phyloP scores from a whole-genome alignment of 2,329 filamentous ascomycete species.

The Xylariaceae sp. region DNA sequence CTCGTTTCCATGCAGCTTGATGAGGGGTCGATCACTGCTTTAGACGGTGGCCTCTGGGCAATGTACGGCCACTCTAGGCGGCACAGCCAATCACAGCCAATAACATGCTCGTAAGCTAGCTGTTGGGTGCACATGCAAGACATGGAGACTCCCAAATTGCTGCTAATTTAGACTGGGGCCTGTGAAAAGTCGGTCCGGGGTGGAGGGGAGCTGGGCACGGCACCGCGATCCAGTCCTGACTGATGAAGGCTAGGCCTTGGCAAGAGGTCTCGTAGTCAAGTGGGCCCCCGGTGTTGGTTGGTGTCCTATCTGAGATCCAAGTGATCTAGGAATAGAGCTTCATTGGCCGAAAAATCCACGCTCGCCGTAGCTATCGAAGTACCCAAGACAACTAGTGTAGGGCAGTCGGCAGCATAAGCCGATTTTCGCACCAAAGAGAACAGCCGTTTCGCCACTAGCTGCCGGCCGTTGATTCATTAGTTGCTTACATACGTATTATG shows the following conservation, averaged over 20 bases:
- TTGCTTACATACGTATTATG: constrained; percentile 2
- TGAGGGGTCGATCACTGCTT: no score
- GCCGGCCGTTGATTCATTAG: constrained; percentile 5
- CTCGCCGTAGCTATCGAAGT: background rate
- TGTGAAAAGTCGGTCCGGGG: background rate
- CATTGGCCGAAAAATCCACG: background rate
- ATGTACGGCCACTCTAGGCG: no score
- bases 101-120: background rate
- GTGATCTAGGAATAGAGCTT: background rate
- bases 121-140: background rate
- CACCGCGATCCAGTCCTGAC: background rate
- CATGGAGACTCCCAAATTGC: background rate
- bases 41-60: no score
- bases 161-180: background rate
- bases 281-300: background rate
- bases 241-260: background rate
- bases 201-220: no score
- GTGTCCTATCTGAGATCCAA: background rate
- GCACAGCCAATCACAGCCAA: background rate
- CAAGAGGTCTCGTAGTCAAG: background rate
- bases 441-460: constrained; percentile 5
- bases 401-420: constrained; percentile 10
- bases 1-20: no score
- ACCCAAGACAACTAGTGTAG: constrained; percentile 8
- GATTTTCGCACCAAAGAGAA: constrained; percentile 5